Evolutionary conservation across 2,329 filamentous ascomycete genomes (phyloP), one percentile per base, ranked within the genome.

Genomic region (Sclerotinia subarctica): DNA sequence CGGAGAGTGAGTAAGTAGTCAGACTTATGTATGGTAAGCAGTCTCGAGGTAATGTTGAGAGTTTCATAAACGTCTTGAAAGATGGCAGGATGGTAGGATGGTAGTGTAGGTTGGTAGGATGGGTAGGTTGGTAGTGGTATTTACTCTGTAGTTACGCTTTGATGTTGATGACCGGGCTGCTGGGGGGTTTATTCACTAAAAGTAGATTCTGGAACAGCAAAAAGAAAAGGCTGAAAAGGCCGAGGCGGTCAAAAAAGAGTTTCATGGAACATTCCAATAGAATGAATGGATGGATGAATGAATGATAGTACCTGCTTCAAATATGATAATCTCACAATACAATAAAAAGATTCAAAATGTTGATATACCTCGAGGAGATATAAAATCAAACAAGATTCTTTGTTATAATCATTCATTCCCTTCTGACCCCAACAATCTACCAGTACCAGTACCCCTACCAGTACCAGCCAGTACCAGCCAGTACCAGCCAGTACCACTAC

Each of bases 31-130:
- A 13, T 44, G n/a, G 11, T 32, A 62, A 35, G 35, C 46, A 11
- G 26, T 62, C 24, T 62, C 35, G 56, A 29, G 49, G 35, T 24
- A 60, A 35, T 67, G 52, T 47, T 52, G 17, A 21, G 13, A 29
- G 64, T 67, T 62, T 53, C 56, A 60, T n/a, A 46, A 59, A 62
- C 64, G 64, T 60, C 64, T 66, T 51, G 35, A 47, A 35, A n/a
- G 42, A 19, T 15, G 21, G 47, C 8, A 35, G 26, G n/a, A n/a
- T n/a, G 52, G 26, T 11, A n/a, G 35, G 35, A 5, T 35, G n/a
- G n/a, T n/a, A n/a, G n/a, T n/a, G n/a, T n/a, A n/a, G n/a, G n/a
- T n/a, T n/a, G 52, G 29, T n/a, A n/a, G 35, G 35, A 3, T 10
- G 26, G 52, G 26, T 11, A n/a, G 35, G 35, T 35, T 35, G n/a